Base-by-base conservation (phyloP, 352 stramenopile species). In the Blastocystis sp. region DNA sequence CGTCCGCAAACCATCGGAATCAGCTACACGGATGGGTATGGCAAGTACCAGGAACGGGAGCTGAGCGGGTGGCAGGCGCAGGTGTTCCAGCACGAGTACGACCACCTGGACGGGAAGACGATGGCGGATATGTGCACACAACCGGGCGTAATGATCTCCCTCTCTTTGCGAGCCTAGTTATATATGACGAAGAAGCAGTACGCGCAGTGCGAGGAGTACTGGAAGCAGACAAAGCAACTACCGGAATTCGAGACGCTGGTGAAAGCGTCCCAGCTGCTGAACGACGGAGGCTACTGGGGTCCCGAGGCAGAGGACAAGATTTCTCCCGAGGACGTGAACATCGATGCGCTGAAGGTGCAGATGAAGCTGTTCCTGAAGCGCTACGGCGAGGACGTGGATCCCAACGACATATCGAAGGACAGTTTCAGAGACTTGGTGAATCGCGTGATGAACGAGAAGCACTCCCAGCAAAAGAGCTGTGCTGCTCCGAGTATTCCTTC, bases 51-150 rank as follows among this genome's bases (percentile, higher is more conserved):
- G 28, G 78, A 88, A 41, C 34, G 59, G 45, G 64, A 79, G 67
- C 38, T 79, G 14, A 78, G 48, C 41, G 78, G 78, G 7, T 79
- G 64, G 78, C 43, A 61, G 10, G 78, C 78, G n/a, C 78, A 79
- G 48, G 78, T 88, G 21, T 88, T 88, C 45, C 67, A 79, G 60
- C 78, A 88, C 34, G 78, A 88, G 43, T 88, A 77, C 43, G 78
- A 88, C 52, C 78, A 88, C 23, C 66, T 88, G 65, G 67, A 88
- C 28, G 78, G 78, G 4, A 84, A 84, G 23, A 84, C 74, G 40
- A 84, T 84, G 74, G 52, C 52, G 23, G 74, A 84, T 23, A 84
- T 84, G 74, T 84, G 74, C 38, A 69, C 74, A 7, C 74, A 84
- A 41, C 48, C 52, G n/a, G 74, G 38, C 3, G 74, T 84, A 84